These are phyloP conservation scores for Epicoccum sorghinum DNA, from an alignment of 2,329 filamentous ascomycete genomes.

Conservation along the genomic window DNA sequence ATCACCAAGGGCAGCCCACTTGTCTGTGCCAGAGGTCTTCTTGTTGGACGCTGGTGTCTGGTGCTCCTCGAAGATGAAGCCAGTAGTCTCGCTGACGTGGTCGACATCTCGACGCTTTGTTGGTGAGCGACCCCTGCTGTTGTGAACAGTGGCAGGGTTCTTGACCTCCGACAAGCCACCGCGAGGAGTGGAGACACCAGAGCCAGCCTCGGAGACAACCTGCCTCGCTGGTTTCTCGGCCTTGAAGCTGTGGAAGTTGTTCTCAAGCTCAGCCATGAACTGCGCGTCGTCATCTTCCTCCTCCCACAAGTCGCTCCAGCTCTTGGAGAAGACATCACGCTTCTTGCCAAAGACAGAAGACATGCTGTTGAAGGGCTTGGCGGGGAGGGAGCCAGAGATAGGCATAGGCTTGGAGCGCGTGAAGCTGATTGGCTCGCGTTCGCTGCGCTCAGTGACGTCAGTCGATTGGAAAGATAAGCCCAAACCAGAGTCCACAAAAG, in stretches of 20 bases:
- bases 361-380: constrained; percentile 70
- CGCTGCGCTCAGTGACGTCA: constrained; percentile 41
- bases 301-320: constrained; percentile 98
- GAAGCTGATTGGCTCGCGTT: constrained; percentile 54
- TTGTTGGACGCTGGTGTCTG: constrained; percentile 57
- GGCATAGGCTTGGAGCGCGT: constrained; percentile 73
- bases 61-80: constrained; percentile 75
- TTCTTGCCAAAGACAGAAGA: constrained; percentile 80
- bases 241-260: constrained; percentile 57
- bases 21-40: constrained; percentile 73
- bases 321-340: constrained; percentile 86
- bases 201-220: constrained; percentile 48
- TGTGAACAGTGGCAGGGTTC: constrained; percentile 60
- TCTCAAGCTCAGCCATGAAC: constrained; percentile 63
- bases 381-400: constrained; percentile 79
- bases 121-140: constrained; percentile 49
- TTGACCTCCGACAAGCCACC: constrained; percentile 61
- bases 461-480: constrained; percentile 79
- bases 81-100: constrained; percentile 70
- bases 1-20: constrained; percentile 88
- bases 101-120: constrained; percentile 58
- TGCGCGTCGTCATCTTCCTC: constrained; percentile 83
- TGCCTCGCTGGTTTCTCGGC: constrained; percentile 46
- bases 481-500: constrained; percentile 81
- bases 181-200: constrained; percentile 57